Evolutionary conservation across 2,329 filamentous ascomycete genomes (phyloP).

Genomic region (Fusarium neocosmosporiellum): DNA sequence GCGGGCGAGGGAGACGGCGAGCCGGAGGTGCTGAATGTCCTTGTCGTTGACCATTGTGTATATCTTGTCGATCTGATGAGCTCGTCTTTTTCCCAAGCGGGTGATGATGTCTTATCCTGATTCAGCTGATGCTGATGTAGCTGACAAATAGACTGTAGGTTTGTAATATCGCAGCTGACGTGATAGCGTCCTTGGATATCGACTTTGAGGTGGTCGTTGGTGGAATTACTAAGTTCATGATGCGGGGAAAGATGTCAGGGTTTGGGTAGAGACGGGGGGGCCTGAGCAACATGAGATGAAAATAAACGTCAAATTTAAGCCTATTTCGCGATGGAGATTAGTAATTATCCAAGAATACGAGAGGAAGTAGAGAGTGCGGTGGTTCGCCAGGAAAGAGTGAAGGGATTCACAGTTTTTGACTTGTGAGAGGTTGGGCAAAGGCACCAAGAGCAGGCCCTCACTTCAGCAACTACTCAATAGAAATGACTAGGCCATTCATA

Average conservation of each 20-base stretch:
- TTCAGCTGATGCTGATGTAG: neutral
- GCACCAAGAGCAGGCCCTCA: neutral
- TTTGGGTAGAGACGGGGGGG: neutral
- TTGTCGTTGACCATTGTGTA: constrained; percentile 21
- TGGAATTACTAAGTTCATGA: constrained; percentile 12
- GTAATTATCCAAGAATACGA: neutral
- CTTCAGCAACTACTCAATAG: neutral
- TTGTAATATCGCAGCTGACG: neutral
- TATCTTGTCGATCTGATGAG: no score
- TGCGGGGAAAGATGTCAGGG: constrained; percentile 23
- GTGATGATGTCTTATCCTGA: neutral
- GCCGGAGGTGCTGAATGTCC: constrained; percentile 26
- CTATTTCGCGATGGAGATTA: neutral
- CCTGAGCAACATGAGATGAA: neutral
- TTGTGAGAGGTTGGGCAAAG: neutral
- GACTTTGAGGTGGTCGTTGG: neutral
- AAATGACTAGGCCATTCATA: neutral
- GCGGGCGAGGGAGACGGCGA: constrained; percentile 47
- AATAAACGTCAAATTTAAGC: neutral
- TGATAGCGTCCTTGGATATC: neutral
- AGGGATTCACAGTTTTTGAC: neutral
- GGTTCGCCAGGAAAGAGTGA: neutral
- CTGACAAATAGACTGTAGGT: neutral
- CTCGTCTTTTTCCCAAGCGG: no score
- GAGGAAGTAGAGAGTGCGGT: neutral